Percentiles rank a stretch among this genome's conserved stretches.
phyloP scores from a whole-genome alignment of 208 protist genomes.

The Leishmania lainsoni region DNA sequence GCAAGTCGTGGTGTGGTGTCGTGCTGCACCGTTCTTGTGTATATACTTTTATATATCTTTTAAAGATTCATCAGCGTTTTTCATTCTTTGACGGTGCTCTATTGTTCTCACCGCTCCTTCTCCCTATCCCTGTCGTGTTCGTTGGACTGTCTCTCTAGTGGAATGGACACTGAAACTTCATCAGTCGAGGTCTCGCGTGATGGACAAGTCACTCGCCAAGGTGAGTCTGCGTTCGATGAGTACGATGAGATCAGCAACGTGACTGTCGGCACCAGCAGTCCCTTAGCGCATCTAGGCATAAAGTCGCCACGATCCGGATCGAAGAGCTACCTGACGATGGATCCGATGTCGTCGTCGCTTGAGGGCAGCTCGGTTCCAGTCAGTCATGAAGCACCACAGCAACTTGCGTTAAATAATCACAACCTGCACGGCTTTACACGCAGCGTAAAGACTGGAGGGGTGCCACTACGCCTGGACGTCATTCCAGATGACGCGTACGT shows the following conservation, averaged over 20 bases:
- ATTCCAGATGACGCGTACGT: constrained; percentile 29
- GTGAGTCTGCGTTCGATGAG: constrained; percentile 34
- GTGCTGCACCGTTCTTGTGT: background rate
- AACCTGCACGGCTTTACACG: constrained; percentile 50
- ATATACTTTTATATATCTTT: too few relatives aligned
- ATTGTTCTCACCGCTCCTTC: background rate
- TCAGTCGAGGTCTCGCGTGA: constrained; percentile 22
- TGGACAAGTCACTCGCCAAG: constrained; percentile 1
- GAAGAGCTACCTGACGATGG: constrained; percentile 14
- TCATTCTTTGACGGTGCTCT: background rate
- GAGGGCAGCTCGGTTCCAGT: constrained; percentile 3
- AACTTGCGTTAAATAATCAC: constrained; percentile 45
- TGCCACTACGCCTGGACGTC: constrained; percentile 54
- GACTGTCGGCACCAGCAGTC: constrained; percentile 37
- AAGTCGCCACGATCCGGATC: constrained; percentile 19
- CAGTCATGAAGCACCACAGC: constrained; percentile 16
- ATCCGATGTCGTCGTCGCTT: constrained; percentile 2
- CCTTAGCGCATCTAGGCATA: background rate
- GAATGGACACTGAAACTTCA: constrained; percentile 22
- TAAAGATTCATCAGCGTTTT: background rate
- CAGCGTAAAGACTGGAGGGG: constrained; percentile 29
- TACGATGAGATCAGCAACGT: constrained; percentile 54
- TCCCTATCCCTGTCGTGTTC: background rate
- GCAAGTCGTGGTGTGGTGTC: too few relatives aligned
- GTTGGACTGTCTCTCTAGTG: background rate